Conservation (phyloP, 2,329 filamentous ascomycete species). For the Xylariomycetidae sp. region DNA sequence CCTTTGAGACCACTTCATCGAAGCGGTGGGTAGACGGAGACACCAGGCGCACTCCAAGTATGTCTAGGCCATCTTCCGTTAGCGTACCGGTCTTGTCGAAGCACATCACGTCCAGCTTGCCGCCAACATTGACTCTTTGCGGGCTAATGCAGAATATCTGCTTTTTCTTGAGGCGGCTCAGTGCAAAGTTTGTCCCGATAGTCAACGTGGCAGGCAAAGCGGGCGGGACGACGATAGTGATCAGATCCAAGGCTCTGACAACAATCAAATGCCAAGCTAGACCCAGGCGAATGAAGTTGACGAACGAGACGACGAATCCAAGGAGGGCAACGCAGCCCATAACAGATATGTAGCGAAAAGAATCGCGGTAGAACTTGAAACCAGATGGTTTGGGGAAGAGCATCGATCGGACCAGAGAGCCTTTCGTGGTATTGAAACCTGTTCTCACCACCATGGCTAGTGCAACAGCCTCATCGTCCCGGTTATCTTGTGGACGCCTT, state of each 20-base stretch:
- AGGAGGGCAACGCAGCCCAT: constrained; percentile 83
- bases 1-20: constrained; percentile 66
- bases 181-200: constrained; percentile 93
- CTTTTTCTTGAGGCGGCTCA: constrained; percentile 78
- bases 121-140: constrained; percentile 91
- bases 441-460: constrained; percentile 89
- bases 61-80: constrained; percentile 92
- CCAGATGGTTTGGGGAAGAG: constrained; percentile 96
- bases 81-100: constrained; percentile 99
- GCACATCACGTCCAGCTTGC: constrained; percentile 92
- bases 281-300: constrained; percentile 84
- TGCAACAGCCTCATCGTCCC: constrained; percentile 81
- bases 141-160: constrained; percentile 97
- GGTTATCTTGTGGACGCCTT: constrained; percentile 77
- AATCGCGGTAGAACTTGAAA: constrained; percentile 98
- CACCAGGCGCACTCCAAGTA: constrained; percentile 79
- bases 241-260: constrained; percentile 85
- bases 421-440: constrained; percentile 96
- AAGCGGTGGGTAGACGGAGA: constrained; percentile 58
- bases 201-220: constrained; percentile 90
- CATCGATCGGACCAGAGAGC: constrained; percentile 93
- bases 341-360: constrained; percentile 94
- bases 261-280: constrained; percentile 88
- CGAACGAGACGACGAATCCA: constrained; percentile 83
- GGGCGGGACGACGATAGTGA: constrained; percentile 95